A percentile compares a stretch with the other conserved stretches of the same genome.
Conservation (phyloP, 164 flowering plant genomes). For the Annona squamosa region DNA sequence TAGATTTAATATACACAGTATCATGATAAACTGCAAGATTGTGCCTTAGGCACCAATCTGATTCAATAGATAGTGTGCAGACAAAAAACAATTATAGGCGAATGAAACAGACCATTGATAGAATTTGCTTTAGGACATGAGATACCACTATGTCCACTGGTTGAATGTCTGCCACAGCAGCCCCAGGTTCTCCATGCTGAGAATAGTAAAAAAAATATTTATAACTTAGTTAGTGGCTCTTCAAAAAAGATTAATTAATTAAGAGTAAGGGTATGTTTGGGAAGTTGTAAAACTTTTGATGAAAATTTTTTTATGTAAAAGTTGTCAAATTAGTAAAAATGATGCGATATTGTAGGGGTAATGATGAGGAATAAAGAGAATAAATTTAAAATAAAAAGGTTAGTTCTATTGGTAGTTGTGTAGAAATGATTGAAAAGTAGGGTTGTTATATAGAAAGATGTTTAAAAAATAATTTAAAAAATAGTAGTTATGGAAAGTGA, state of each 20-base stretch:
- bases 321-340: too few relatives aligned
- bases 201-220: conserved; percentile 8
- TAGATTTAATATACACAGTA: background rate
- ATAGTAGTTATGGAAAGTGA: too few relatives aligned
- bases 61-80: background rate
- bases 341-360: too few relatives aligned
- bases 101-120: conserved; percentile 45
- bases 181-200: conserved; percentile 99
- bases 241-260: background rate
- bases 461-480: too few relatives aligned
- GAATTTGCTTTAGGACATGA: conserved; percentile 76
- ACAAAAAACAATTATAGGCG: conserved; percentile 1
- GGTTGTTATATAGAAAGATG: too few relatives aligned
- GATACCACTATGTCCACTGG: conserved; percentile 80
- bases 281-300: too few relatives aligned
- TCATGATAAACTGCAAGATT: background rate
- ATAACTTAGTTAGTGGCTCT: background rate
- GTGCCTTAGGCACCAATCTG: background rate
- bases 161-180: conserved; percentile 74
- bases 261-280: too few relatives aligned
- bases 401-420: too few relatives aligned
- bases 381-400: too few relatives aligned
- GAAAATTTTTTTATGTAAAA: too few relatives aligned
- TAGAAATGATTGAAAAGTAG: too few relatives aligned
- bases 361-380: too few relatives aligned